Conservation (phyloP, 176 grass and related monocot species). For the Ampelocalamus luodianensis region DNA sequence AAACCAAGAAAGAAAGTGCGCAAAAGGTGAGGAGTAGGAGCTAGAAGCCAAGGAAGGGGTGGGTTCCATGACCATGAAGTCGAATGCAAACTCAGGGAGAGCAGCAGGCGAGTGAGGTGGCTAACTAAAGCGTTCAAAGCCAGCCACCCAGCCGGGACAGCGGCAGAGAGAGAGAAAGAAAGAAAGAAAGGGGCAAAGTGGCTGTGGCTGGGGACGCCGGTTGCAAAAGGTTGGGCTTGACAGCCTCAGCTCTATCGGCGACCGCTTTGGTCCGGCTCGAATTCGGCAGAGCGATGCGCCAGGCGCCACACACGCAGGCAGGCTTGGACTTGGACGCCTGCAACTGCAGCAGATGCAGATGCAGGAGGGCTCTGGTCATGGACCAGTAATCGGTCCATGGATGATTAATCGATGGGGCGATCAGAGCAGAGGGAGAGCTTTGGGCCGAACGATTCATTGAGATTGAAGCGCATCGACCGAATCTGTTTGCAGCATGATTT, state of each 20-base stretch:
- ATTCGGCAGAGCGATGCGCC: conserved; percentile 29
- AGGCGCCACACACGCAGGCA: background rate
- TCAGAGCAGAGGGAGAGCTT: background rate
- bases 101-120: conserved; percentile 17
- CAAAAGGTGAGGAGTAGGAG: background rate
- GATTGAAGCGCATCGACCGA: background rate
- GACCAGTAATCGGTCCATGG: background rate
- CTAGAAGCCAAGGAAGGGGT: conserved; percentile 31
- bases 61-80: conserved; percentile 37
- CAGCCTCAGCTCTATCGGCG: conserved; percentile 30
- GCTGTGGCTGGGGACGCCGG: conserved; percentile 33
- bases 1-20: background rate
- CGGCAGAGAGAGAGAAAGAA: background rate
- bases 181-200: conserved; percentile 28
- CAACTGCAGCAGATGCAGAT: background rate
- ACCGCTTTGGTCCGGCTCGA: conserved; percentile 21
- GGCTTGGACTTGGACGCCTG: background rate
- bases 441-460: background rate
- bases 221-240: conserved; percentile 62
- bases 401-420: background rate
- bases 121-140: conserved; percentile 35
- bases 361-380: background rate
- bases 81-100: background rate
- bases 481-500: too few relatives aligned
- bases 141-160: conserved; percentile 29